Evolutionary conservation across 2,329 filamentous ascomycete species (phyloP).

Genomic region (Exophiala sp.): DNA sequence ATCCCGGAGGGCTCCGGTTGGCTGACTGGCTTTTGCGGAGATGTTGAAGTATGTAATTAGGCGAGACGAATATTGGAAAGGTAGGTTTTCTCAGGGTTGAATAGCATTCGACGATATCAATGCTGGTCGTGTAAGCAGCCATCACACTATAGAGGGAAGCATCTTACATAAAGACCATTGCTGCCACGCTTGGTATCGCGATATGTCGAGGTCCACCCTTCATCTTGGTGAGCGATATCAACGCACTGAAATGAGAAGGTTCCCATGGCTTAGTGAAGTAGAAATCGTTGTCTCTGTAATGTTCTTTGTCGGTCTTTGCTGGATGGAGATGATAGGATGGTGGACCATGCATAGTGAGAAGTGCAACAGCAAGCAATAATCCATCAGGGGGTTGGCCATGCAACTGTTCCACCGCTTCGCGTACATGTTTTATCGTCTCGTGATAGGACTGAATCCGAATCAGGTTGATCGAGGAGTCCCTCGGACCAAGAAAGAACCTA

Average conservation of each 20-base stretch:
- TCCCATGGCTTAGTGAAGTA: constrained; percentile 1
- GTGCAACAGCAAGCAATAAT: neutral
- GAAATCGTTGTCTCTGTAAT: constrained; percentile 7
- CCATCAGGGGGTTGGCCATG: neutral
- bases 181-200: neutral
- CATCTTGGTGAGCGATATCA: neutral
- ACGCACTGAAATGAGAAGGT: neutral
- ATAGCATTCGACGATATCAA: neutral
- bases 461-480: neutral
- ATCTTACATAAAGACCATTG: neutral
- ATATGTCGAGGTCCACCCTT: neutral
- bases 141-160: neutral
- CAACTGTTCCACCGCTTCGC: neutral
- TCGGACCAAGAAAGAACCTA: neutral
- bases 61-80: neutral
- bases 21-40: neutral
- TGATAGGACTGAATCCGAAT: neutral
- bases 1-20: neutral
- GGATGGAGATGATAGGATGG: neutral
- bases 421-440: neutral
- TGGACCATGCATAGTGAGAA: neutral
- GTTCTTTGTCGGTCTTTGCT: neutral
- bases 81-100: neutral
- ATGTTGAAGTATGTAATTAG: neutral
- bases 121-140: neutral